Conservation (phyloP, 495 filamentous ascomycete species). For the Aspergillus cristatus region DNA sequence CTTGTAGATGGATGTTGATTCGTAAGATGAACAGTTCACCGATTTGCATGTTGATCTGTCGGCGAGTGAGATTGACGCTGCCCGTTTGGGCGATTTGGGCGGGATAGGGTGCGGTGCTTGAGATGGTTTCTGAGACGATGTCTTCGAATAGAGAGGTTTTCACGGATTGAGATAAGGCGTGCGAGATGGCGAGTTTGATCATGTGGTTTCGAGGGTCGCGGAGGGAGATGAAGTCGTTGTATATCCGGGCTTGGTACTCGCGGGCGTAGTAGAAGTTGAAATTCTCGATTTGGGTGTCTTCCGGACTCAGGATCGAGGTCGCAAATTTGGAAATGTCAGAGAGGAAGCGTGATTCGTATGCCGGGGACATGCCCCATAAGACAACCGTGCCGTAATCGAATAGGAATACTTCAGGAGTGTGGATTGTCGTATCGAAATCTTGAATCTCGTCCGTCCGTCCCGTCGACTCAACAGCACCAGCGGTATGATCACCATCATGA, state of each 20-base stretch:
- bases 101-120: slow-evolving; percentile 80
- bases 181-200: slow-evolving; percentile 93
- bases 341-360: slow-evolving; percentile 77
- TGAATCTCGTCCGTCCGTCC: slow-evolving; percentile 19
- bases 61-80: slow-evolving; percentile 72
- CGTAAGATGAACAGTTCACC: slow-evolving; percentile 94
- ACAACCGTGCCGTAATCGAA: slow-evolving; percentile 99
- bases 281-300: slow-evolving; percentile 88
- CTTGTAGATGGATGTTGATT: slow-evolving; percentile 97
- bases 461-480: slow-evolving; percentile 14
- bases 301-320: slow-evolving; percentile 71
- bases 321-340: slow-evolving; percentile 97
- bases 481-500: slow-evolving; percentile 16
- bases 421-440: slow-evolving; percentile 56
- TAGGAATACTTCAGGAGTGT: slow-evolving; percentile 88
- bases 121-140: slow-evolving; percentile 85
- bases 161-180: slow-evolving; percentile 89
- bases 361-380: slow-evolving; percentile 93
- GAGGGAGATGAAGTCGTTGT: slow-evolving; percentile 96
- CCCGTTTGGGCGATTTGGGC: slow-evolving; percentile 84
- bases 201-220: slow-evolving; percentile 92
- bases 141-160: slow-evolving; percentile 97
- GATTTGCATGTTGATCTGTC: slow-evolving; percentile 96
- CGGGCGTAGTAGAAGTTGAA: slow-evolving; percentile 99
- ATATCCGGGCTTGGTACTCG: slow-evolving; percentile 95